phyloP scores from a whole-genome alignment of 768 basidiomycete genomes.

The Myochromella boudieri region DNA sequence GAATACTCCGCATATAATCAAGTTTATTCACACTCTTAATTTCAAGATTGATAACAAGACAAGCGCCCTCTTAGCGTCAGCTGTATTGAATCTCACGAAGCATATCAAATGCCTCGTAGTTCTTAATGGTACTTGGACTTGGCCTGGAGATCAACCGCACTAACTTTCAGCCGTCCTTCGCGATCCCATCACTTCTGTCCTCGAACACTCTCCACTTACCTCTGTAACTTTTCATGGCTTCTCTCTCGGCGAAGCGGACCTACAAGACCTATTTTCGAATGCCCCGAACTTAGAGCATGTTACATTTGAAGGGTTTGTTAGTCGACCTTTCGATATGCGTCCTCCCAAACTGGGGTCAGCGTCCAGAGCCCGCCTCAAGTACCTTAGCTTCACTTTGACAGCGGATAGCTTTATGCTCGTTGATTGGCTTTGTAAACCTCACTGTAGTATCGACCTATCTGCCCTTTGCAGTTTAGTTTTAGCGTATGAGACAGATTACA shows the following conservation, averaged over 20 bases:
- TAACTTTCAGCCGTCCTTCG: conserved; percentile 5
- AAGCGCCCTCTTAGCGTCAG: background rate
- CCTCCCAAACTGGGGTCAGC: background rate
- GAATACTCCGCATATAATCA: conserved; percentile 1
- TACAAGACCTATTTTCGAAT: conserved; percentile 1
- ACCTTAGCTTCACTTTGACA: background rate
- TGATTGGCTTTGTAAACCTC: conserved; percentile 10
- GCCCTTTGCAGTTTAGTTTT: background rate
- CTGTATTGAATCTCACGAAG: conserved; percentile 1
- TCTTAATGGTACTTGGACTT: conserved; percentile 1
- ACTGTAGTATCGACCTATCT: conserved; percentile 6
- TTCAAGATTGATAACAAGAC: conserved; percentile 6
- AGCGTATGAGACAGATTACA: conserved; percentile 7
- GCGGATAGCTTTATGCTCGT: conserved; percentile 3
- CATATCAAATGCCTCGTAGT: background rate
- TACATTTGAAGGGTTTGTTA: background rate
- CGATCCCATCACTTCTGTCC: background rate
- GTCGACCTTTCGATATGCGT: conserved; percentile 1
- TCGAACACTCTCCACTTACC: background rate
- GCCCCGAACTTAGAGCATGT: background rate
- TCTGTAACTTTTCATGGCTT: conserved; percentile 1
- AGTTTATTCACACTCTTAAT: background rate
- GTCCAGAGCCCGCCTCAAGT: background rate
- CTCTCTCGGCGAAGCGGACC: conserved; percentile 4
- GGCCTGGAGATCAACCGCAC: conserved; percentile 7